Conservation (phyloP, 257 asterid genomes). For the Nicotiana undulata region DNA sequence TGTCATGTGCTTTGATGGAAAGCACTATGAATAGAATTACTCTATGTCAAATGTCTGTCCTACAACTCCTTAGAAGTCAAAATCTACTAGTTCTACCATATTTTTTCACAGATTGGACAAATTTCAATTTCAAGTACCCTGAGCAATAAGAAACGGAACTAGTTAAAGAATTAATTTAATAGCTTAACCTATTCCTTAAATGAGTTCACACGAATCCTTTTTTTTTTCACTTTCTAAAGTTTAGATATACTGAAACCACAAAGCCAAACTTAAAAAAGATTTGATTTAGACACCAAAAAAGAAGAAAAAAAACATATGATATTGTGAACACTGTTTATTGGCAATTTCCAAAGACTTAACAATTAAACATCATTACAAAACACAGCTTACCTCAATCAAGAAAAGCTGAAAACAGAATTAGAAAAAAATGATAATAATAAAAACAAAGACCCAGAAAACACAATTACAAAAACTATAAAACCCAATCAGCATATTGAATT, state of each 20-base stretch:
- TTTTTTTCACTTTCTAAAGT: neutral
- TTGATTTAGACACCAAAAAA: neutral
- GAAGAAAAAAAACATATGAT: neutral
- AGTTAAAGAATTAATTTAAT: neutral
- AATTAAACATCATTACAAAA: neutral
- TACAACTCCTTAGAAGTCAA: neutral
- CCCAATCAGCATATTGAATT: constrained; percentile 4
- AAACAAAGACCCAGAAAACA: neutral
- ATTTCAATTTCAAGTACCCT: neutral
- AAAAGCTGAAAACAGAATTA: neutral
- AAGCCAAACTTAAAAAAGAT: neutral
- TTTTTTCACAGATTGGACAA: neutral
- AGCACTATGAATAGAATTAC: neutral
- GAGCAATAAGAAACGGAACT: neutral
- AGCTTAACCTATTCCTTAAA: neutral
- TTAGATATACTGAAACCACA: neutral
- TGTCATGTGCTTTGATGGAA: neutral
- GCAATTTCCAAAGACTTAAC: neutral
- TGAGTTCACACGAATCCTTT: neutral
- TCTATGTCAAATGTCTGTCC: neutral
- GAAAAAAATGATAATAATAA: neutral
- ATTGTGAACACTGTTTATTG: neutral
- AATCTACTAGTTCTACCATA: neutral
- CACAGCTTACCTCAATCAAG: neutral
- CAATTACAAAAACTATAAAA: neutral